phyloP scores from a whole-genome alignment of 2,329 filamentous ascomycete species.

The Fusarium proliferatum region DNA sequence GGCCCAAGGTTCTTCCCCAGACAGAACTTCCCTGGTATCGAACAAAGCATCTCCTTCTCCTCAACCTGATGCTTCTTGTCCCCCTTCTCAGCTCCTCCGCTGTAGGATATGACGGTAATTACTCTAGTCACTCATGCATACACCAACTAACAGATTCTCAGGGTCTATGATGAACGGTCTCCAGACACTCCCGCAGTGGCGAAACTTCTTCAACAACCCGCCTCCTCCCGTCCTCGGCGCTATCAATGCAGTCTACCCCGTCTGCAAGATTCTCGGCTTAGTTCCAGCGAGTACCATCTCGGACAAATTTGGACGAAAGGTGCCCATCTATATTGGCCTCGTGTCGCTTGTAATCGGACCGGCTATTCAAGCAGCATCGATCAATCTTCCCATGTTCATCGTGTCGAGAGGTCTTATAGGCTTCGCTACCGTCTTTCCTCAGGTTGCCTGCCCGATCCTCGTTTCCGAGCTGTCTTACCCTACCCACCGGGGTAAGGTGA shows the following conservation, averaged over 20 bases:
- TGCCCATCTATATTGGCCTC: background rate
- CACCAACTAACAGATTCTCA: background rate
- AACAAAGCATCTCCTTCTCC: background rate
- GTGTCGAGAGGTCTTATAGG: too few relatives aligned
- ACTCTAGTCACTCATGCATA: fast-evolving
- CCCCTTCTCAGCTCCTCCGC: background rate
- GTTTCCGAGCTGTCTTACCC: too few relatives aligned
- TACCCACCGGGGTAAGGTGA: too few relatives aligned
- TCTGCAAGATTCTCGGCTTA: background rate
- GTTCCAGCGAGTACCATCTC: background rate
- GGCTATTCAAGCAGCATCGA: too few relatives aligned
- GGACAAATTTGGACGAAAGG: background rate
- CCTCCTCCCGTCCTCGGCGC: background rate
- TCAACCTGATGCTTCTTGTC: background rate
- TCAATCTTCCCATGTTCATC: too few relatives aligned
- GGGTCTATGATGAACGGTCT: background rate
- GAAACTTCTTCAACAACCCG: background rate
- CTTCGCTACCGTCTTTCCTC: too few relatives aligned
- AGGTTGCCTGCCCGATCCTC: too few relatives aligned
- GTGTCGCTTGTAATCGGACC: background rate
- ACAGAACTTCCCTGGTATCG: background rate
- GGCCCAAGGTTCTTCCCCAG: background rate
- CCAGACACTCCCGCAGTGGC: background rate
- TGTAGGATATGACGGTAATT: background rate
- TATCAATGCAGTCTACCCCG: background rate